Base-by-base conservation (phyloP, 2,329 filamentous ascomycete genomes). In the Shiraia bambusicola region DNA sequence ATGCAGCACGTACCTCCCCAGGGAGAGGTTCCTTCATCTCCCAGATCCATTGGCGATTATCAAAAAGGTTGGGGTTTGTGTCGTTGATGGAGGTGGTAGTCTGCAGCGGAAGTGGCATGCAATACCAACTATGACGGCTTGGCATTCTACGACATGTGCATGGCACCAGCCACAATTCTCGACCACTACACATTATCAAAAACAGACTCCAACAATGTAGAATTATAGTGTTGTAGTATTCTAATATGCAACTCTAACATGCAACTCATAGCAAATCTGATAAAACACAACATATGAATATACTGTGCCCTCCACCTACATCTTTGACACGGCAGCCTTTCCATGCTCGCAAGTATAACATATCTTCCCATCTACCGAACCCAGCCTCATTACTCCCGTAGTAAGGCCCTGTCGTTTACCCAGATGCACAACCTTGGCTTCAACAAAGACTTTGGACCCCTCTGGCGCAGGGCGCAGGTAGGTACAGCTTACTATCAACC, bases 341-440 rank as follows among this genome's bases (percentile, higher is more conserved):
- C 55, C 58, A 49, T 71, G 69, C 50, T 70, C 67, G 42, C 69
- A 70, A 1, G 58, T 66, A 52, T 69, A 70, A 40, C 56, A 65
- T 5, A 69, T 50, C 45, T 69, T 69, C 7, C 67, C 67, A 45
- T 69, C 68, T 40, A 59, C 58, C 2, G 49, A 40, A 14, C 36
- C 55, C 36, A 63, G 57, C 52, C 65, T 67, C 47, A 77, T 72
- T 9, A 64, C 56, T 2, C 70, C 74, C 44, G 58, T 67, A 13
- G 67, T 57, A 6, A 70, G 51, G 2, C 67, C 71, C 45, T 73
- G 53, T 9, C 58, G 61, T 56, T 70, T 72, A 8, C 73, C 73
- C 19, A 72, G 52, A 56, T 71, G 64, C 41, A 75, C 65, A 4
- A 75, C 67, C 55, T 73, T 68, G 45, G 70, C 69, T 49, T 74